phyloP scores from a whole-genome alignment of 1,284 basidiomycete genomes.

The Ceratobasidium theobromae region DNA sequence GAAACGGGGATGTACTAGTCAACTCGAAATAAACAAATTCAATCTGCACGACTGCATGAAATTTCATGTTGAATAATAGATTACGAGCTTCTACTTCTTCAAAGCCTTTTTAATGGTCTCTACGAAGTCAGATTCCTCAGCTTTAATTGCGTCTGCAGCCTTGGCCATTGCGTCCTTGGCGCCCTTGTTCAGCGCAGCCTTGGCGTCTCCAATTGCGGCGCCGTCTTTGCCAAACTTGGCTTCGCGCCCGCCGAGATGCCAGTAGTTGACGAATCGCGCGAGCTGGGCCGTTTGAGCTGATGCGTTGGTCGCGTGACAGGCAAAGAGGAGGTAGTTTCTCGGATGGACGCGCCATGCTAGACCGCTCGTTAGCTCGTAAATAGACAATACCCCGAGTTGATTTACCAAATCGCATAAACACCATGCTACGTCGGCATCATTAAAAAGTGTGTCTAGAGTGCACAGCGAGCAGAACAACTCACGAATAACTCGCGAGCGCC shows the following conservation, averaged over 20 bases:
- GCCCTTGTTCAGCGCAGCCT: no score
- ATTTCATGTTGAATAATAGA: neutral
- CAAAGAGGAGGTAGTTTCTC: slow-evolving; percentile 91
- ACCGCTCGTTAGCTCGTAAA: neutral
- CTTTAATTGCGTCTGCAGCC: slow-evolving; percentile 19
- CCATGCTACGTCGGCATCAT: slow-evolving; percentile 55
- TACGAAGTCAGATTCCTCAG: slow-evolving; percentile 9
- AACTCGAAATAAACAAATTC: no score
- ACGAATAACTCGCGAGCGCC: slow-evolving; percentile 89
- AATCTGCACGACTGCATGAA: no score
- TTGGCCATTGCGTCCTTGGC: slow-evolving; percentile 13
- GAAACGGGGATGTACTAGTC: no score
- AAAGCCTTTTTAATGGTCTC: slow-evolving; percentile 18
- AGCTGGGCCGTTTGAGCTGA: slow-evolving; percentile 84
- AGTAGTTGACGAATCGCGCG: slow-evolving; percentile 85
- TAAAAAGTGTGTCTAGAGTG: neutral
- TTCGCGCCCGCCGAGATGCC: slow-evolving; percentile 79
- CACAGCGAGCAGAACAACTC: slow-evolving; percentile 47
- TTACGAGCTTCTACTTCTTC: neutral
- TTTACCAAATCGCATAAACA: slow-evolving; percentile 93
- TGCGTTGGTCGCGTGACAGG: slow-evolving; percentile 87
- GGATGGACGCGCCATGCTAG: slow-evolving; percentile 92
- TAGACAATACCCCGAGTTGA: slow-evolving; percentile 17
- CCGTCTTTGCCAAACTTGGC: slow-evolving; percentile 49
- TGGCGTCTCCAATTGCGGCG: no score